A percentile compares a stretch with the other conserved stretches of the same genome.
Evolutionary conservation across 805 yeast genomes (phyloP).

Genomic region (Pichia paraexigua): DNA sequence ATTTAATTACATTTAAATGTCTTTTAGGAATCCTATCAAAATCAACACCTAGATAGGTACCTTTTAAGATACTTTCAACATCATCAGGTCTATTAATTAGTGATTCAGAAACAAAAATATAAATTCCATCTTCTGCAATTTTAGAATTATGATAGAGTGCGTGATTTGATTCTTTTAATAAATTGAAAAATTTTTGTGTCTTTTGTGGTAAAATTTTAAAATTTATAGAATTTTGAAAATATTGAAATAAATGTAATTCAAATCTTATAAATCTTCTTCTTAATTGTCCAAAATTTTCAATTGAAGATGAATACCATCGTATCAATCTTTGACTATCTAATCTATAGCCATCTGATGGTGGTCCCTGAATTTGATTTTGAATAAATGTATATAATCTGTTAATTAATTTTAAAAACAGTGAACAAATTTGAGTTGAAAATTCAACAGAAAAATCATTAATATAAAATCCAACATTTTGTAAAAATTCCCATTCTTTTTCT

Average conservation of each 20-base stretch:
- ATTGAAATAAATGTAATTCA: slow-evolving; percentile 53
- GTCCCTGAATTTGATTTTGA: slow-evolving; percentile 62
- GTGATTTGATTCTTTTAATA: slow-evolving; percentile 60
- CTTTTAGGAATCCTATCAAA: slow-evolving; percentile 27
- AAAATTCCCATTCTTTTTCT: slow-evolving; percentile 71
- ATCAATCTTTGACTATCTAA: slow-evolving; percentile 35
- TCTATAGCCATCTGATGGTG: slow-evolving; percentile 34
- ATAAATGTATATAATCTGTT: slow-evolving; percentile 64
- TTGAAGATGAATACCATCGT: slow-evolving; percentile 60
- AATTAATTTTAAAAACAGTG: slow-evolving; percentile 56
- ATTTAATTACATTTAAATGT: slow-evolving; percentile 26
- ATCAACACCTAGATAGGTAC: slow-evolving; percentile 46
- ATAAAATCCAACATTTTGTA: slow-evolving; percentile 68
- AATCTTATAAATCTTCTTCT: slow-evolving; percentile 81
- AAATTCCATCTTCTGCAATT: slow-evolving; percentile 67
- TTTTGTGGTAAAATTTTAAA: slow-evolving; percentile 47
- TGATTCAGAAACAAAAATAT: slow-evolving; percentile 67
- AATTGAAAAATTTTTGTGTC: slow-evolving; percentile 44
- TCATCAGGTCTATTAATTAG: slow-evolving; percentile 36
- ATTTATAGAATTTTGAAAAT: slow-evolving; percentile 65
- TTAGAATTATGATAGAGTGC: slow-evolving; percentile 62
- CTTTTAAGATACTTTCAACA: slow-evolving; percentile 37
- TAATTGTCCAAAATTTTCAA: slow-evolving; percentile 65
- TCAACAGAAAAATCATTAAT: slow-evolving; percentile 77
- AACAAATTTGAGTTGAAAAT: slow-evolving; percentile 35